phyloP scores from a whole-genome alignment of 2,329 filamentous ascomycete genomes.

The Cadophora malorum region DNA sequence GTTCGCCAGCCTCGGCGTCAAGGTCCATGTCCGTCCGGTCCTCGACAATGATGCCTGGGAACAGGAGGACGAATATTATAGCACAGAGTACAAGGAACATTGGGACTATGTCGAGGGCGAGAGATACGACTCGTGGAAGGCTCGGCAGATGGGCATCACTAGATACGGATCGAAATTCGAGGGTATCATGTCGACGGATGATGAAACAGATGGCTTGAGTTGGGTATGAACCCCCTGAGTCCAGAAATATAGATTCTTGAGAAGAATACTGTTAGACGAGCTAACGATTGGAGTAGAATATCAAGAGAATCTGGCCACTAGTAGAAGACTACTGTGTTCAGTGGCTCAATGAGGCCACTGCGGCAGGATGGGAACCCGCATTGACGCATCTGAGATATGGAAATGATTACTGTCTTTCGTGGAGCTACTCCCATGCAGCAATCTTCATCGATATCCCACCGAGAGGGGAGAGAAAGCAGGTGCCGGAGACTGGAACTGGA shows the following conservation, averaged over 20 bases:
- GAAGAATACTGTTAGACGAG: no score
- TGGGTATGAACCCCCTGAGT: no score
- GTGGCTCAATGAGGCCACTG: conserved; percentile 29
- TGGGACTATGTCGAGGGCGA: background rate
- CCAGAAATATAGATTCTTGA: no score
- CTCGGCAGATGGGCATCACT: background rate
- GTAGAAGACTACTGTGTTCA: conserved; percentile 6
- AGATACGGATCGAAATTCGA: background rate
- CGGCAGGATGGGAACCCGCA: conserved; percentile 27
- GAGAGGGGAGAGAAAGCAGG: background rate
- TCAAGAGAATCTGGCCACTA: background rate
- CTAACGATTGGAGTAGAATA: background rate
- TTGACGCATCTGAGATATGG: conserved; percentile 26
- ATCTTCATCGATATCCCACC: conserved; percentile 30
- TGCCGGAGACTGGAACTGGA: background rate
- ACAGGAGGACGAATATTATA: conserved; percentile 18
- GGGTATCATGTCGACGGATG: background rate
- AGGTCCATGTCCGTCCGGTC: conserved; percentile 45
- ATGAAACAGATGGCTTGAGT: no score
- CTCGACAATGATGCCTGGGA: conserved; percentile 31
- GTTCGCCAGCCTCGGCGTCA: conserved; percentile 46
- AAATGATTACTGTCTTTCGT: conserved; percentile 25
- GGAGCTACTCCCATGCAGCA: conserved; percentile 31
- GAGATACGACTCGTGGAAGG: background rate
- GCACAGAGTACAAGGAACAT: background rate